A percentile compares a stretch with the other conserved stretches of the same genome.
Evolutionary conservation across 345 rosid species (phyloP).

Genomic region (Eucalyptus cloeziana): DNA sequence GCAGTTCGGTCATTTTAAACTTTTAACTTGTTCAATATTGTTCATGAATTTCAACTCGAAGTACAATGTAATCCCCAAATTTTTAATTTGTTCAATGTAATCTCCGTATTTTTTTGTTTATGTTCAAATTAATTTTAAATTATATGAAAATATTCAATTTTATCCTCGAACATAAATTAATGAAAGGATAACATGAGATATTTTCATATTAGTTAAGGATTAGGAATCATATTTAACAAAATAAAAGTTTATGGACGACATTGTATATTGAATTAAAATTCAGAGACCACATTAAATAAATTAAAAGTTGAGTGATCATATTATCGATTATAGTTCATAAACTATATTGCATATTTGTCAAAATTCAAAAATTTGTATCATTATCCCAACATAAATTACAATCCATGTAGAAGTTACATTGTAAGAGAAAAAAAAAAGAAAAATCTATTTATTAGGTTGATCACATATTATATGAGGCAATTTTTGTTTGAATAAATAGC

Average conservation of each 20-base stretch:
- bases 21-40: too few relatives aligned
- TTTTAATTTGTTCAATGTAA: fast-evolving
- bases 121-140: not conserved
- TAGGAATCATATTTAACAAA: fast-evolving
- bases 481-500: not conserved
- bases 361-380: not conserved
- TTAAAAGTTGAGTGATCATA: too few relatives aligned
- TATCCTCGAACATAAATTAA: not conserved
- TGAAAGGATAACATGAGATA: not conserved
- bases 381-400: not conserved
- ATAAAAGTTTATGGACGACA: fast-evolving
- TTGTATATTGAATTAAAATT: not conserved
- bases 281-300: fast-evolving
- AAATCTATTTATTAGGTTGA: not conserved
- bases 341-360: not conserved
- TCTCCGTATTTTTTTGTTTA: not conserved
- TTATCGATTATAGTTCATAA: too few relatives aligned
- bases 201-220: not conserved
- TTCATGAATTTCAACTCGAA: fast-evolving
- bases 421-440: not conserved
- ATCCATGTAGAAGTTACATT: too few relatives aligned
- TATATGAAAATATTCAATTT: too few relatives aligned
- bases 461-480: not conserved
- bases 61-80: fast-evolving
- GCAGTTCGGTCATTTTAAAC: too few relatives aligned